Base-by-base conservation (phyloP, 306 rosid genomes). In the Pueraria montana region DNA sequence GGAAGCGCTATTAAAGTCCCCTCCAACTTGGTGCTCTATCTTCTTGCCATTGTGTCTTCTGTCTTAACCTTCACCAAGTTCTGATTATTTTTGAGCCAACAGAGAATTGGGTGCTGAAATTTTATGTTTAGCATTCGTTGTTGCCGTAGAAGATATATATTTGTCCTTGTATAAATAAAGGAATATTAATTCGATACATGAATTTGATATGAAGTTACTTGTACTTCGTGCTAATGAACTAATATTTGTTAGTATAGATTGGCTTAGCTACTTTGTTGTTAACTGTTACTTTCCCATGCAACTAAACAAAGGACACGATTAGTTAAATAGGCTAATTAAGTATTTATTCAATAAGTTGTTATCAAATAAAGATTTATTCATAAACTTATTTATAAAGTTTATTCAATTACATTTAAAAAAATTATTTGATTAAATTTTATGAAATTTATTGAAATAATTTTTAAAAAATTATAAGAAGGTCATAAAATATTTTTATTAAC, bases 1-100 rank as follows among this genome's bases (percentile, higher is more conserved):
- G 97, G 91, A 78, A 87, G 43, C 81, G 30, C 10, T 50, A 26
- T 71, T 78, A 79, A 82, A 81, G 79, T 87, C 27, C 85, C 90
- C 7, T 74, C 82, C 64, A 14, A 26, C 38, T 61, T 83, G 26
- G 42, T 84, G 74, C 69, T 89, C 80, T 82, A 72, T 23, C 68
- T 91, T 53, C 12, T 89, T 76, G 65, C 88, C 76, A 11, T 84
- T 72, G 30, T 82, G 45, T 84, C 85, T 3, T 86, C 52, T 72
- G 84, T 84, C 70, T 88, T 86, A 12, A 38, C 80, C 52, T 2
- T 91, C 62, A 11, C 78, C 74, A 65, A 10, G 21, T 72, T 88
- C 72, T 89, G 83, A 90, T 69, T 66, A 90, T 70, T 61, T 61
- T 58, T 53, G 78, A 32, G 55, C 24, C 72, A 64, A 8, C 67